Percentiles rank a stretch among this genome's conserved stretches.
Conservation (phyloP, 2,329 filamentous ascomycete genomes). For the Xylariaceae sp. region DNA sequence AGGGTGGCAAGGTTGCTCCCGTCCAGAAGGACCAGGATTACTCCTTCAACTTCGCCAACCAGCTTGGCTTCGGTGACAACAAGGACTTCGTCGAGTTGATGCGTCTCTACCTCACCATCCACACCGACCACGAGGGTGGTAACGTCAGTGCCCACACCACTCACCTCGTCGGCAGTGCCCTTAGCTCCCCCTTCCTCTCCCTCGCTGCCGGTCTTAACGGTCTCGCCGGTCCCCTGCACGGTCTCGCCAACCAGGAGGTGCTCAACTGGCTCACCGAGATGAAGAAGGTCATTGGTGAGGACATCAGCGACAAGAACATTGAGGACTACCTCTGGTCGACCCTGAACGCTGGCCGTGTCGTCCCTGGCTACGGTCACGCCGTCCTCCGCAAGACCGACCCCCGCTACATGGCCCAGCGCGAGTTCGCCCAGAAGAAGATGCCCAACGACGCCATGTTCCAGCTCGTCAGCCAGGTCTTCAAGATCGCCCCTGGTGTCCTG, state of each 20-base stretch:
- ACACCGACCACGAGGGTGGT: slow-evolving; percentile 99
- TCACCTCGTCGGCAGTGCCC: slow-evolving; percentile 91
- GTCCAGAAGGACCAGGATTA: slow-evolving; percentile 99
- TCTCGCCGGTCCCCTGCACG: slow-evolving; percentile 96
- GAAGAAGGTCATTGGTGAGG: slow-evolving; percentile 91
- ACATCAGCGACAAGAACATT: slow-evolving; percentile 93
- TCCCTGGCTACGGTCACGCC: slow-evolving; percentile 97
- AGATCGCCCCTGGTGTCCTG: slow-evolving; percentile 95
- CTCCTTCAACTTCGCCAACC: slow-evolving; percentile 98
- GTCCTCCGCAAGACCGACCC: slow-evolving; percentile 99
- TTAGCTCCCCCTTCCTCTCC: slow-evolving; percentile 96
- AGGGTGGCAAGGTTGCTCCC: slow-evolving; percentile 95
- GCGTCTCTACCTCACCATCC: slow-evolving; percentile 98
- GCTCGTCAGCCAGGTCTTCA: slow-evolving; percentile 99
- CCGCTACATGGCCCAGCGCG: slow-evolving; percentile 96
- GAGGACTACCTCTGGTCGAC: slow-evolving; percentile 98
- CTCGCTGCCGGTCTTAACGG: slow-evolving; percentile 95
- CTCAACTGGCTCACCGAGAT: slow-evolving; percentile 99
- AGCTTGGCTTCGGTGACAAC: slow-evolving; percentile 95
- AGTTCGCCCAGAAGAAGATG: slow-evolving; percentile 89
- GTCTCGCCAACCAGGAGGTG: slow-evolving; percentile 99
- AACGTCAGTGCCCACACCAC: slow-evolving; percentile 99
- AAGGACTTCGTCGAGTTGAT: slow-evolving; percentile 96
- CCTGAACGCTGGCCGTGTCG: slow-evolving; percentile 90
- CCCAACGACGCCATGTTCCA: slow-evolving; percentile 99